Evolutionary conservation across 164 flowering plant genomes (phyloP), one percentile per base, ranked within the genome.

Genomic region (Berberis vulgaris): DNA sequence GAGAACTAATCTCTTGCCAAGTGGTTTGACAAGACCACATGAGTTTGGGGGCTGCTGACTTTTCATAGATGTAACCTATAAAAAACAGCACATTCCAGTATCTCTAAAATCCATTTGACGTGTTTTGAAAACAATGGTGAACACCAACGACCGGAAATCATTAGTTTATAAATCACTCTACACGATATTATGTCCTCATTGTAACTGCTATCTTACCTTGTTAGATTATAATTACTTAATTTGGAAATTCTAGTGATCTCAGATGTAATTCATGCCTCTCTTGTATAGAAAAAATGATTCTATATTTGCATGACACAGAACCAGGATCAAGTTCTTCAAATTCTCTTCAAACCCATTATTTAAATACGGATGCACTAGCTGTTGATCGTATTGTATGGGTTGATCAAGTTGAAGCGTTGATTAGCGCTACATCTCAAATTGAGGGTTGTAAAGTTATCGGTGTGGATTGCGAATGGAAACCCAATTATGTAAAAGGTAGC

Each of bases 381-480:
- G 54, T 77, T 26, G 94, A 84, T 65, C 92, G 77, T 49, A 71
- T 89, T 12, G 61, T 79, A 60, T 95, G 97, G 97, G 88, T 91
- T 70, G 99, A 95, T 71, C 82, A 83, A 26, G 79, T 68, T 60
- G 77, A 81, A 64, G 73, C 76, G 47, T 73, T 95, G 76, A 69
- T 54, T 61, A 73, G 65, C 59, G 96, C 97, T 57, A 85, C 93
- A 57, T 70, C 67, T 61, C 63, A 78, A 61, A 74, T 91, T 49
- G 90, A 87, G 71, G 83, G 72, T 47, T 79, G 84, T 67, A 91
- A 89, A 80, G 85, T 94, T 62, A 73, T 94, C 58, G 99, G 99
- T 43, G 6, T 91, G 58, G 99, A 95, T 72, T 91, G 96, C 79
- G 99, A 95, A 66, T 89, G 99, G 99, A 95, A 91, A 77, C 96